Evolutionary conservation across 2,329 filamentous ascomycete genomes (phyloP).

Genomic region (Trichoderma arundinaceum): DNA sequence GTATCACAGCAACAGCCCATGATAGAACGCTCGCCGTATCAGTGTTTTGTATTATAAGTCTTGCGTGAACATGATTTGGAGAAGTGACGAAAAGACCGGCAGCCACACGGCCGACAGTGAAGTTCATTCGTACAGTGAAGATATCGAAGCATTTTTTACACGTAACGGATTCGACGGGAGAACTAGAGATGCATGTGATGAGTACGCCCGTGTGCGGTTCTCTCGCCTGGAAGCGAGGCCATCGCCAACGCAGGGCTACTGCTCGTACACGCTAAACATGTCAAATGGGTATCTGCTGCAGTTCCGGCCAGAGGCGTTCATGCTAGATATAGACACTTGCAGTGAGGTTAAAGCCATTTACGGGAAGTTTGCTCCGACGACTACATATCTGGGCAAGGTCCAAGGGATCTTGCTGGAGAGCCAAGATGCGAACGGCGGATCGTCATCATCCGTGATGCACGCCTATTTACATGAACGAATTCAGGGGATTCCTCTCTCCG

Average conservation of each 20-base stretch:
- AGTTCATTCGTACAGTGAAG: neutral
- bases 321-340: slow-evolving; percentile 48
- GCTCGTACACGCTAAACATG: slow-evolving; percentile 56
- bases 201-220: slow-evolving; percentile 44
- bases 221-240: slow-evolving; percentile 41
- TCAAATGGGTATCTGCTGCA: slow-evolving; percentile 51
- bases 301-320: slow-evolving; percentile 53
- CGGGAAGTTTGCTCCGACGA: slow-evolving; percentile 50
- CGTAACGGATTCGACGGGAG: slow-evolving; percentile 36
- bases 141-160: slow-evolving; percentile 33
- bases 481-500: slow-evolving; percentile 48
- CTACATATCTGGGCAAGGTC: slow-evolving; percentile 47
- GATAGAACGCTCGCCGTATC: neutral
- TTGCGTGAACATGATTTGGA: slow-evolving; percentile 5
- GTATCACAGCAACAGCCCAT: neutral
- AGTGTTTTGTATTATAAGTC: neutral
- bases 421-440: neutral
- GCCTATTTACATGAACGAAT: slow-evolving; percentile 52
- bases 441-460: slow-evolving; percentile 36
- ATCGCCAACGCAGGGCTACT: slow-evolving; percentile 55
- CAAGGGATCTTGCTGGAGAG: slow-evolving; percentile 9
- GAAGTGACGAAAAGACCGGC: neutral
- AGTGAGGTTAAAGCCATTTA: slow-evolving; percentile 48
- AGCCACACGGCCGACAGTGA: neutral
- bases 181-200: slow-evolving; percentile 36